Percentiles rank a stretch among this genome's conserved stretches.
Evolutionary conservation across 352 stramenopile genomes (phyloP).

Genomic region (Phytopythium cucurbitacearum): DNA sequence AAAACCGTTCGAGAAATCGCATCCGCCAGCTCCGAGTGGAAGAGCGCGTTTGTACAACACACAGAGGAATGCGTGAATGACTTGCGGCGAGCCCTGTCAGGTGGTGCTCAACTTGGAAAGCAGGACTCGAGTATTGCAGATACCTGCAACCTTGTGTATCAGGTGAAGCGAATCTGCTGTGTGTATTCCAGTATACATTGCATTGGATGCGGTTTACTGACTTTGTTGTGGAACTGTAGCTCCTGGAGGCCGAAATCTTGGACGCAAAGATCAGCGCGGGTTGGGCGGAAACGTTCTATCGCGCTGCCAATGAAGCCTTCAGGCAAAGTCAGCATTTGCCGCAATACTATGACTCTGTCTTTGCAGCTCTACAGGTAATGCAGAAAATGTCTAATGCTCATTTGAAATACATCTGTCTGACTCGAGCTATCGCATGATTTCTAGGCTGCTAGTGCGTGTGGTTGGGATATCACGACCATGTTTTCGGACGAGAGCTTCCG

Average conservation of each 20-base stretch:
- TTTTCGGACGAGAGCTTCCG: slow-evolving; percentile 28
- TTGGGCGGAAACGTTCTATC: slow-evolving; percentile 13
- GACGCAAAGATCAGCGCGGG: slow-evolving; percentile 9
- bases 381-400: slow-evolving; percentile 1
- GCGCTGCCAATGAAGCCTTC: slow-evolving; percentile 16
- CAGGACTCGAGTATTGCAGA: no score
- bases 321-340: slow-evolving; percentile 18
- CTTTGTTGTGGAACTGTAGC: slow-evolving; percentile 2
- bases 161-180: no score
- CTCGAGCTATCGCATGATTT: background rate
- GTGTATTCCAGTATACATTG: no score
- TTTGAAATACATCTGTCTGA: no score
- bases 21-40: no score
- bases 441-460: slow-evolving; percentile 33
- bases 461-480: slow-evolving; percentile 39
- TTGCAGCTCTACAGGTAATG: slow-evolving; percentile 23
- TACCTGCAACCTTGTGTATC: no score
- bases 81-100: no score
- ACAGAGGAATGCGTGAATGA: no score
- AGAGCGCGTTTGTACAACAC: no score
- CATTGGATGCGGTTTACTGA: no score
- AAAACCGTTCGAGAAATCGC: no score
- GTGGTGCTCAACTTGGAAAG: no score
- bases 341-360: slow-evolving; percentile 13
- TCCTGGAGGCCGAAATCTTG: slow-evolving; percentile 16